These are phyloP conservation scores for Prunus armeniaca DNA, from an alignment of 306 rosid species.

Conservation along the genomic window DNA sequence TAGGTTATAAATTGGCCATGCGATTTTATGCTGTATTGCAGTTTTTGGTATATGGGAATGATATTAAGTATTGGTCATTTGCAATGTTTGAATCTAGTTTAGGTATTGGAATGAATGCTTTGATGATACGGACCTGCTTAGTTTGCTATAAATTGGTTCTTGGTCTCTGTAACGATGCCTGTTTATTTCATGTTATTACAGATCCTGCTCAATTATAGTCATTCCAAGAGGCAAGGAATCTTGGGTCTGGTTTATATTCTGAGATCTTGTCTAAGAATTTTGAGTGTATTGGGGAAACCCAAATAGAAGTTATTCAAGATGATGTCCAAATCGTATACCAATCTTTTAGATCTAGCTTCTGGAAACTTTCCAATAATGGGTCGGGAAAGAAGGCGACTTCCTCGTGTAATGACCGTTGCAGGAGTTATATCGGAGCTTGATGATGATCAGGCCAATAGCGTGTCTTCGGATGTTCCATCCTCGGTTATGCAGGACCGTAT, in stretches of 20 bases:
- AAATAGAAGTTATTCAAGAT: conserved; percentile 25
- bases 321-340: conserved; percentile 64
- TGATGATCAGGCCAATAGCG: conserved; percentile 59
- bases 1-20: not conserved
- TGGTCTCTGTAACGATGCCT: conserved; percentile 1
- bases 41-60: not conserved
- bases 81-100: conserved; percentile 18
- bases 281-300: conserved; percentile 22
- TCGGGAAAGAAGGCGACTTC: conserved; percentile 54
- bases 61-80: conserved; percentile 3
- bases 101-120: conserved; percentile 13
- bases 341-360: conserved; percentile 61
- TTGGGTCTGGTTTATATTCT: conserved; percentile 20
- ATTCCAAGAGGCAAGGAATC: conserved; percentile 23
- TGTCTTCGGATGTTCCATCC: conserved; percentile 55
- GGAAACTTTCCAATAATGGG: conserved; percentile 56
- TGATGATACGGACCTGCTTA: conserved; percentile 15
- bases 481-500: conserved; percentile 47
- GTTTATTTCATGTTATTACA: conserved; percentile 20
- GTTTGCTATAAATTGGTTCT: not conserved
- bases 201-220: conserved; percentile 32
- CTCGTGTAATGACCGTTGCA: conserved; percentile 56
- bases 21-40: not conserved
- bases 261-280: conserved; percentile 23
- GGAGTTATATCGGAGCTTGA: conserved; percentile 64